Base-by-base conservation (phyloP, 2,329 filamentous ascomycete genomes). In the Talaromyces piceae region DNA sequence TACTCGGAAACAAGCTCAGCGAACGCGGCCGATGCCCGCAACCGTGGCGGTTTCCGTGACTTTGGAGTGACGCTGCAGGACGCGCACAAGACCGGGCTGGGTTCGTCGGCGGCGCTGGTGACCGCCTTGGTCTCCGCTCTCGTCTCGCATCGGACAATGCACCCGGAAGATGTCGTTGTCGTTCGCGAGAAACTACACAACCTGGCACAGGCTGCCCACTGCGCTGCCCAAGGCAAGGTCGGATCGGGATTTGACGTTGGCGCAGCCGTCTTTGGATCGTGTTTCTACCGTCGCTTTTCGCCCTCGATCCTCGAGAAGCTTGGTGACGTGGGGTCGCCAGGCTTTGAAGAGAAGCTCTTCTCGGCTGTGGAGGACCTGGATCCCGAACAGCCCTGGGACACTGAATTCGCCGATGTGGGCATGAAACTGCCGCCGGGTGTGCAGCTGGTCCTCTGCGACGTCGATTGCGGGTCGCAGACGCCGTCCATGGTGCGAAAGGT, bases 221-320 rank as follows among this genome's bases (percentile, higher is more conserved):
- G 91, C 65, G 89, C 91, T 1, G 93, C 93, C 0, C 93, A 98
- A 73, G 93, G 93, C 22, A 98, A 98, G 70, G 84, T 98, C 16
- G 93, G 93, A 46, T 93, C 87, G 1, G 93, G 93, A 18, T 98
- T 98, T 67, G 93, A 98, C 66, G 87, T 98, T 48, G 93, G 91
- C 0, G 85, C 87, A 23, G 93, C 93, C 16, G 89, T 95, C 13
- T 96, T 89, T 67, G 93, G 93, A 13, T 91, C 88, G 13, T 95
- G 89, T 66, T 76, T 87, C 9, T 98, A 98, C 76, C 81, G 86
- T 18, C 85, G 93, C n/a, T 98, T 98, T 73, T 91, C 88, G 0
- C 91, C 93, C 0, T 73, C 77, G 0, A 76, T 95, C 11, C 77
- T 98, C 1, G 74, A 78, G 48, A 70, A 68, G 1, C 69, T 94